Evolutionary conservation across 148 eudicot genomes (phyloP), one percentile per base, ranked within the genome.

Genomic region (Cornus suecica): DNA sequence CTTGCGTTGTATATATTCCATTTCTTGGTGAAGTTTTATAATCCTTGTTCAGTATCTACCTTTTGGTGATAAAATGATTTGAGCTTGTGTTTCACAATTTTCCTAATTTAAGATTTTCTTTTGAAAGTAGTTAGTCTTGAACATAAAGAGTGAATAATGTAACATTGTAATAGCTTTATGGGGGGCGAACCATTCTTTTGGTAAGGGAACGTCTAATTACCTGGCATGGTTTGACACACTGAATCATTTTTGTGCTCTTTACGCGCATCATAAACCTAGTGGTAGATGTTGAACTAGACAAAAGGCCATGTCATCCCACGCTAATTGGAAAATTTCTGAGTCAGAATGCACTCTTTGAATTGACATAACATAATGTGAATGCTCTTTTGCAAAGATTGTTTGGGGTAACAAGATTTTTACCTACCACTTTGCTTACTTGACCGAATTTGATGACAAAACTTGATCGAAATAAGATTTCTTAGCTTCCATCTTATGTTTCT

Each of bases 401-500:
- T 65, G 51, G 22, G 31, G 45, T 64, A 27, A 41, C 15, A 41
- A 8, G 61, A 66, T 22, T 61, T 61, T 45, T 45, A 64, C 42
- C 8, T 45, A 0, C 28, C 70, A 64, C 13, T 14, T 0, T 52
- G 58, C 66, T 52, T 52, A 34, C 31, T 67, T 37, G 73, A 68
- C 66, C 37, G 66, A 60, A 60, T 24, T 23, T 65, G 76, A 72
- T 37, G n/a, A 73, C 25, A 62, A 2, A 45, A 10, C 41, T 23
- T 60, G 28, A n/a, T 14, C 32, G 11, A 13, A 51, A 37, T 37
- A 25, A 69, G 78, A 74, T 69, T 77, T 78, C 78, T 74, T 30
- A 8, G 42, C 42, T 37, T 37, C 78, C 75, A 79, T 79, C 82
- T 63, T 69, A 79, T 79, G 68, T 78, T 79, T 63, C 62, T 32